phyloP scores from a whole-genome alignment of 139 green algal genomes.

The Volvox reticuliferus region DNA sequence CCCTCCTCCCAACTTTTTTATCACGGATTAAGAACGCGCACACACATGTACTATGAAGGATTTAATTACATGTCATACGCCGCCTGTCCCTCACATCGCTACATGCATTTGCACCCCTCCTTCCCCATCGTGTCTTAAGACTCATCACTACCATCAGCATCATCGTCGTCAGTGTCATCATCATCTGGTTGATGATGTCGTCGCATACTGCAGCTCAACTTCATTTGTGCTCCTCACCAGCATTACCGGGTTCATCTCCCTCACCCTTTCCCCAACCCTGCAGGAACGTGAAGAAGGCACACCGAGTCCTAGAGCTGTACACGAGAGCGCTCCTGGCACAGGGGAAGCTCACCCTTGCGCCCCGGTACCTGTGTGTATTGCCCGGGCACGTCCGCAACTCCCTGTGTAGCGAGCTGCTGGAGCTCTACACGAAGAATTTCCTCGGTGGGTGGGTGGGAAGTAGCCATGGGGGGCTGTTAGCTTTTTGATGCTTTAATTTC shows the following conservation, averaged over 20 bases:
- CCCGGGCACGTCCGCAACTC: conserved; percentile 39
- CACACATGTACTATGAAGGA: not conserved
- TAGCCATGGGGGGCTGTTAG: no score
- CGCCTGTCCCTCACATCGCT: not conserved
- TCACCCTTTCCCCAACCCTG: not conserved
- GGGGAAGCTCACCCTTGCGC: conserved; percentile 44
- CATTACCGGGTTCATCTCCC: not conserved
- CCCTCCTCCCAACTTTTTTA: not conserved
- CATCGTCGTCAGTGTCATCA: no score
- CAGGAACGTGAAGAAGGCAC: conserved; percentile 4
- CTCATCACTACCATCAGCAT: no score
- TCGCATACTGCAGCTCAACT: no score
- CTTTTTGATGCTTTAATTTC: no score
- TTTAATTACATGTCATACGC: not conserved
- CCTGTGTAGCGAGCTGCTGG: conserved; percentile 45
- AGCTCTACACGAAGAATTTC: conserved; percentile 10
- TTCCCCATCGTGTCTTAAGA: no score
- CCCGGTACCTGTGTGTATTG: conserved; percentile 75
- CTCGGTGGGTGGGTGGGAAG: not conserved
- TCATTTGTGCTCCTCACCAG: no score
- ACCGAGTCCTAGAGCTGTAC: conserved; percentile 52
- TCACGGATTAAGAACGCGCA: no score
- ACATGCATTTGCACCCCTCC: not conserved
- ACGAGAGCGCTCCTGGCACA: conserved; percentile 50
- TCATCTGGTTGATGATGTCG: no score